Base-by-base conservation (phyloP, 768 basidiomycete genomes). In the Suillus weaverae region DNA sequence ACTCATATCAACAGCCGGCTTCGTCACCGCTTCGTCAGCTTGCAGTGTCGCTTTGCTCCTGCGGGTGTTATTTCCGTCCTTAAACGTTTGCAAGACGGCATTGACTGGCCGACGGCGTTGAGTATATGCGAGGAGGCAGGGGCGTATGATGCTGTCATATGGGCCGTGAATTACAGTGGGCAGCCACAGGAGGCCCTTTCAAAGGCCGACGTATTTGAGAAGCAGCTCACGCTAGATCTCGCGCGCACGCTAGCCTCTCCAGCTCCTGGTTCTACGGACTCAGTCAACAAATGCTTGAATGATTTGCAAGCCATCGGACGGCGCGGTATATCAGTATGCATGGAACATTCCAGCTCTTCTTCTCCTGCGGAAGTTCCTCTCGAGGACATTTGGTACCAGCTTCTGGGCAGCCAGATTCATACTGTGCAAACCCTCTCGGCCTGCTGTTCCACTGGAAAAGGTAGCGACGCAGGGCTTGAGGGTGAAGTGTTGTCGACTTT, bases 361-460 rank as follows among this genome's bases (percentile, higher is more conserved):
- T 77, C 79, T 22, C 74, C 79, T 11, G 76, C 71, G 36, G 76
- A 83, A 35, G 72, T 84, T 63, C 78, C 84, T 46, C 69, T 88
- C 18, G 95, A 97, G 71, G 92, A 97, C 67, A 85, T 94, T 68
- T 99, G 95, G 95, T 94, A 94, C 75, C 85, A 87, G 66, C 79
- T 97, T 1, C 83, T 99, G 38, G 87, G 86, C 70, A 88, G 89
- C 66, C 90, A 97, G 71, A 89, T 97, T 61, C 84, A 87, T 60
- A 84, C 86, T 39, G 89, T 96, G 10, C 95, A 96, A 68, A 81
- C 80, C 2, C 76, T 94, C 18, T 87, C 89, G 0, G 78, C 78
- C 5, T 81, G 80, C 62, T 77, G 72, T 63, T 43, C 69, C 43
- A 68, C 74, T 7, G 71, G 72, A 18, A 64, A 66, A 62, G 71